phyloP scores from a whole-genome alignment of 345 rosid genomes.

The Hirschfeldia incana region DNA sequence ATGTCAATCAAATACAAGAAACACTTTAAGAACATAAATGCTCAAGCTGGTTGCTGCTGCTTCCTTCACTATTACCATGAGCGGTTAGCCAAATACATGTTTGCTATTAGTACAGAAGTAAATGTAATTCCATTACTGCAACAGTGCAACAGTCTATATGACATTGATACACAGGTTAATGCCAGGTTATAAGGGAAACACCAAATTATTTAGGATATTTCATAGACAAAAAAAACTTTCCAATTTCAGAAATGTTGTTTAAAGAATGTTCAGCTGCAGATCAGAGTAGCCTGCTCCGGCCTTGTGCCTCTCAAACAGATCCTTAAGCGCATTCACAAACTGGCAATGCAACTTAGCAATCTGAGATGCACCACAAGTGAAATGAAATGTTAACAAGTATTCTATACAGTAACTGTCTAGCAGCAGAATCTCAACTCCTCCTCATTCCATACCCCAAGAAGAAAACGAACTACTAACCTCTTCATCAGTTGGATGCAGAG shows the following conservation, averaged over 20 bases:
- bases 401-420: background rate
- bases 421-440: too few species aligned
- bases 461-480: constrained; percentile 58
- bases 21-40: too few species aligned
- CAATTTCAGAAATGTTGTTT: constrained; percentile 21
- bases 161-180: background rate
- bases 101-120: background rate
- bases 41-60: too few species aligned
- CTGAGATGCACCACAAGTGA: constrained; percentile 31
- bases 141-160: background rate
- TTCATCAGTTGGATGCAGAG: constrained; percentile 63
- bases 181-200: background rate
- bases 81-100: background rate
- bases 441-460: background rate
- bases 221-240: background rate
- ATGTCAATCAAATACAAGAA: too few species aligned
- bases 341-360: constrained; percentile 52
- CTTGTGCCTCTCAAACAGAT: constrained; percentile 78
- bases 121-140: background rate
- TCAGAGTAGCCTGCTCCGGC: constrained; percentile 58
- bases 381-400: background rate
- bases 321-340: constrained; percentile 67
- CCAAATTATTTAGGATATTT: background rate
- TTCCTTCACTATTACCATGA: too few species aligned
- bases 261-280: constrained; percentile 65